Percentiles rank a stretch among this genome's conserved stretches.
These are phyloP conservation scores for Hansenula sp. DNA, from an alignment of 1,139 yeast species.

Conservation along the genomic window DNA sequence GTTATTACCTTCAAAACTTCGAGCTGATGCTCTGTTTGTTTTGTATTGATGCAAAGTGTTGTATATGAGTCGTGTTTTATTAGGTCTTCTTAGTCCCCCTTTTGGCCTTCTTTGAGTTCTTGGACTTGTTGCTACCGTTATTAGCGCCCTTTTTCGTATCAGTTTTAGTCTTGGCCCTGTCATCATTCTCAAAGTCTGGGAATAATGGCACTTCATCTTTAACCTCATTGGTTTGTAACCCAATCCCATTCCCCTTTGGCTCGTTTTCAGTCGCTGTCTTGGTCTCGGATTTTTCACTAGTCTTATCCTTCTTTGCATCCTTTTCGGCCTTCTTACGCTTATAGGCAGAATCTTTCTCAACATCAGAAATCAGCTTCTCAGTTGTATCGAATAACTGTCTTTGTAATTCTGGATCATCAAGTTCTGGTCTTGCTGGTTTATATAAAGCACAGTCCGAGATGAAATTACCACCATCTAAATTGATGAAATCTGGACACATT, in stretches of 20 bases:
- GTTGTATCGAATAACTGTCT: slow-evolving; percentile 60
- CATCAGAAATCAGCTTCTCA: slow-evolving; percentile 44
- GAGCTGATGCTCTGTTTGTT: too few species aligned
- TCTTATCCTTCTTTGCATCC: neutral
- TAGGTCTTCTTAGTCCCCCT: neutral
- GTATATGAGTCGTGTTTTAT: neutral
- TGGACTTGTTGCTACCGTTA: neutral
- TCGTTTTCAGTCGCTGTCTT: neutral
- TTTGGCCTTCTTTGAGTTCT: neutral
- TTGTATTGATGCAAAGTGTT: too few species aligned
- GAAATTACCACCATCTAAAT: slow-evolving; percentile 60
- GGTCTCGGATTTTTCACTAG: neutral
- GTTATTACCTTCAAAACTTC: too few species aligned
- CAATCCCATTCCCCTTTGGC: slow-evolving; percentile 2
- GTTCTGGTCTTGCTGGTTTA: slow-evolving; percentile 58
- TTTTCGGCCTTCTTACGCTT: slow-evolving; percentile 44
- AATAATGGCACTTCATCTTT: slow-evolving; percentile 10
- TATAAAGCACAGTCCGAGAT: slow-evolving; percentile 69
- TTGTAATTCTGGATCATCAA: slow-evolving; percentile 59
- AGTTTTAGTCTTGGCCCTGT: too few species aligned
- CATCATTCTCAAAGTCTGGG: slow-evolving; percentile 13
- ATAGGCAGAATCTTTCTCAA: slow-evolving; percentile 72
- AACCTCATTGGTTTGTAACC: neutral
- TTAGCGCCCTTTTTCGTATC: neutral
- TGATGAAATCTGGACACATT: slow-evolving; percentile 65